Evolutionary conservation across 306 rosid genomes (phyloP).

Genomic region (Lablab purpureus): DNA sequence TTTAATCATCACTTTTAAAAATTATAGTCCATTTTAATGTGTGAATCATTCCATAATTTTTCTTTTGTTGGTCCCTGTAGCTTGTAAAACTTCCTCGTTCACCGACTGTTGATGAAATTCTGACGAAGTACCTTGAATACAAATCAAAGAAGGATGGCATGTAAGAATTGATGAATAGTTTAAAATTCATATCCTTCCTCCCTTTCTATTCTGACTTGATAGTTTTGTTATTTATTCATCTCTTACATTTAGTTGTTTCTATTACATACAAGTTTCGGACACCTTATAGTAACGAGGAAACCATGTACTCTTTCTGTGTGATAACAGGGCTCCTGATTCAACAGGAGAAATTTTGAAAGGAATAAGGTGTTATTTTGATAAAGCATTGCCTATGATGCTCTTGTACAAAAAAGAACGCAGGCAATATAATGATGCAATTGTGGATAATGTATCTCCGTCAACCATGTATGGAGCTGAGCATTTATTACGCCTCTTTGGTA

Average conservation of each 20-base stretch:
- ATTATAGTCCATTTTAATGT: neutral
- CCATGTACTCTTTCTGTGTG: conserved; percentile 45
- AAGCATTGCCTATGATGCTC: conserved; percentile 88
- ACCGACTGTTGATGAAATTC: conserved; percentile 94
- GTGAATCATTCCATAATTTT: conserved; percentile 23
- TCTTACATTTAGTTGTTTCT: neutral
- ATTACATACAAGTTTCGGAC: conserved; percentile 34
- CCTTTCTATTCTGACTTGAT: conserved; percentile 39
- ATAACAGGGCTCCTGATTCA: conserved; percentile 73
- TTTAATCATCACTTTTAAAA: conserved; percentile 26
- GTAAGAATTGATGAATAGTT: conserved; percentile 60
- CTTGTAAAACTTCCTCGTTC: conserved; percentile 96
- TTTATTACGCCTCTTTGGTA: conserved; percentile 95
- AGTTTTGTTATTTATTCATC: conserved; percentile 24
- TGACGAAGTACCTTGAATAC: conserved; percentile 85
- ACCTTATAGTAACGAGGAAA: conserved; percentile 35
- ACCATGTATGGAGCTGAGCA: conserved; percentile 95
- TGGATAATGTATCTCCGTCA: conserved; percentile 77
- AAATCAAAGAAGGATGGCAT: conserved; percentile 87
- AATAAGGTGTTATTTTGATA: conserved; percentile 91
- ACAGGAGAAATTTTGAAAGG: conserved; percentile 87
- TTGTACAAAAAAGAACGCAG: conserved; percentile 91
- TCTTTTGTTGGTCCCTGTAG: conserved; percentile 60
- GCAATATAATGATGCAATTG: conserved; percentile 70
- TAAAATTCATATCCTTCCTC: conserved; percentile 27